These are phyloP conservation scores for Teunomyces aglyptinius DNA, from an alignment of 805 yeast genomes.

Conservation along the genomic window DNA sequence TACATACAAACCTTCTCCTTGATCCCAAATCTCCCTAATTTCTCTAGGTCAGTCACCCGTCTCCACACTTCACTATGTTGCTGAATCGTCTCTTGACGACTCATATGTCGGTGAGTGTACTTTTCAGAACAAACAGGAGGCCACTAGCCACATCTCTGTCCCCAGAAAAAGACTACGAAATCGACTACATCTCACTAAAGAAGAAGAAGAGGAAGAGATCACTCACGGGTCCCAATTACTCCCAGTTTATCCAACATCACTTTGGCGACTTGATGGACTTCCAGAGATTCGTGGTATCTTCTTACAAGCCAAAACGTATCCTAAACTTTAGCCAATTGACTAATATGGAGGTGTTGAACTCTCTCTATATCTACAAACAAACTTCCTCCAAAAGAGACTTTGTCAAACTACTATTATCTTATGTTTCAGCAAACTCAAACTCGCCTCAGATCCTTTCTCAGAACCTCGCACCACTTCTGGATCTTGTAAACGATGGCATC, in stretches of 20 bases:
- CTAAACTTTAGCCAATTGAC: conserved; percentile 22
- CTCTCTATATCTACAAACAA: conserved; percentile 25
- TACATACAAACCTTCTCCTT: conserved; percentile 1
- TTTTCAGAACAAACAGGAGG: background rate
- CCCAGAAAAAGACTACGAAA: conserved; percentile 9
- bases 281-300: conserved; percentile 17
- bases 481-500: conserved; percentile 16
- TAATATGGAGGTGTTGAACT: conserved; percentile 23
- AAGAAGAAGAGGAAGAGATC: conserved; percentile 4
- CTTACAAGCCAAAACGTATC: conserved; percentile 20
- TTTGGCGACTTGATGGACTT: conserved; percentile 18
- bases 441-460: conserved; percentile 20
- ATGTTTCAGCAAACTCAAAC: conserved; percentile 12
- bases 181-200: conserved; percentile 11
- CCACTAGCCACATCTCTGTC: conserved; percentile 6
- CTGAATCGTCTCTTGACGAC: background rate
- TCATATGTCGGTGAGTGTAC: background rate
- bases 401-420: conserved; percentile 18
- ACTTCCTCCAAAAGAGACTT: conserved; percentile 17
- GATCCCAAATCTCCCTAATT: conserved; percentile 1
- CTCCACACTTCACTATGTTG: background rate
- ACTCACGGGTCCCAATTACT: conserved; percentile 1
- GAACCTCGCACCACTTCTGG: conserved; percentile 16
- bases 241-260: conserved; percentile 19
- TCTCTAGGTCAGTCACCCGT: background rate